Evolutionary conservation across 2,329 filamentous ascomycete genomes (phyloP), one percentile per base, ranked within the genome.

Genomic region (Paecilomyces variotii): DNA sequence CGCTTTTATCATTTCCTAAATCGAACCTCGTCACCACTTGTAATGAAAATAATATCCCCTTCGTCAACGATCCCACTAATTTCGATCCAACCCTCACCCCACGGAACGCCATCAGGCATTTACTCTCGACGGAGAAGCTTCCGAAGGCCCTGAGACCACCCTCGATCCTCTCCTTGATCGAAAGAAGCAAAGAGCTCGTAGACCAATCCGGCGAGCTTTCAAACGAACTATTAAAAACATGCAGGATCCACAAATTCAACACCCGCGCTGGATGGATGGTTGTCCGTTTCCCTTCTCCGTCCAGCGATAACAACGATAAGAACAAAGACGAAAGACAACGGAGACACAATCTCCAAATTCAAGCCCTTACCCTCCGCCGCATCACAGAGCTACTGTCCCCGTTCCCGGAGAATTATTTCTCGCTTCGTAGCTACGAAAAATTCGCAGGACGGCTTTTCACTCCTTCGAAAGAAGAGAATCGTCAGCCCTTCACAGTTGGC

Each of bases 11-110:
- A 4, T 74, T 92, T 68, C 77, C 81, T 60, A 95, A 97, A 74
- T 80, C 84, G 55, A 79, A 87, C 35, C 79, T 97, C 27, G 32
- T 73, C 45, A 56, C 80, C 68, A 61, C 90, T 85, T 97, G 93
- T 68, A 72, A 86, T 61, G 78, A 82, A n/a, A 82, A 86, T 63
- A 74, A 79, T 0, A 76, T 95, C 9, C 75, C 77, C 0, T 97
- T 90, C 88, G 89, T 91, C 62, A 90, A 94, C 70, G 94, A 99
- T 70, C 76, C 79, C 50, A 97, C 92, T 1, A 99, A 99, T 68
- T 73, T 79, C 14, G 88, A 97, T 66, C 81, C 79, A 7, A 91
- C 87, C 0, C 75, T 95, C 59, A 96, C 94, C 0, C 75, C 81
- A 52, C 84, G 94, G 39, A 99, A 99, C 67, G 86, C 93, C 0